Evolutionary conservation across 768 basidiomycete genomes (phyloP), one percentile per base, ranked within the genome.

Genomic region (Russula vinacea): DNA sequence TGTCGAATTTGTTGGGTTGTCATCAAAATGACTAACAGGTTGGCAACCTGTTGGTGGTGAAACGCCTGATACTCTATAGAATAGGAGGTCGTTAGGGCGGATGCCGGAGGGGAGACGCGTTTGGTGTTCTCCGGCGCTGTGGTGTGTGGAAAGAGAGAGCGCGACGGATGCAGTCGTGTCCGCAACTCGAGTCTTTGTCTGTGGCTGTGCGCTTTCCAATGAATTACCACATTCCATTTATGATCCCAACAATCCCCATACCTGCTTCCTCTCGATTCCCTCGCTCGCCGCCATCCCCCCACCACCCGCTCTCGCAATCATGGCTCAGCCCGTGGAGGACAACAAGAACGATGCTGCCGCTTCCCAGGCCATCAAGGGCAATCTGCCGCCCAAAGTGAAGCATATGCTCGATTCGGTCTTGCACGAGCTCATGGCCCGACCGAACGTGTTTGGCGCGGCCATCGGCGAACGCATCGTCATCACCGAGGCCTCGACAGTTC

Each of bases 401-500:
- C 55, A 56, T 19, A 33, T 3, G 49, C 19, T 65, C 5, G 40
- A 60, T 33, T 26, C 13, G 24, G 29, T 56, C 59, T 8, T 65
- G 39, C 26, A 56, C 33, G 24, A 56, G 8, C 0, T 52, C 1
- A 60, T 65, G 64, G 2, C 47, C 29, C 51, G 9, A 19, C 40
- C 64, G 9, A 35, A 26, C 9, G 19, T 58, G 3, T 74, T 73
- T 54, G 73, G 69, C 0, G 62, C 65, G 11, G 50, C 63, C 14
- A 64, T 74, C 16, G 40, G 66, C 0, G 62, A 67, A 19, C 58
- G 66, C 11, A 24, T 73, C 45, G 51, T 51, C 33, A 60, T 72
- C 4, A 70, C 60, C 11, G 70, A 74, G 40, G 70, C 73, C 1
- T 70, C 71, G 5, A 56, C 73, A 5, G 56, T 70, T 19, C 62